Evolutionary conservation across 805 yeast genomes (phyloP).

Genomic region (Candida quercuum): DNA sequence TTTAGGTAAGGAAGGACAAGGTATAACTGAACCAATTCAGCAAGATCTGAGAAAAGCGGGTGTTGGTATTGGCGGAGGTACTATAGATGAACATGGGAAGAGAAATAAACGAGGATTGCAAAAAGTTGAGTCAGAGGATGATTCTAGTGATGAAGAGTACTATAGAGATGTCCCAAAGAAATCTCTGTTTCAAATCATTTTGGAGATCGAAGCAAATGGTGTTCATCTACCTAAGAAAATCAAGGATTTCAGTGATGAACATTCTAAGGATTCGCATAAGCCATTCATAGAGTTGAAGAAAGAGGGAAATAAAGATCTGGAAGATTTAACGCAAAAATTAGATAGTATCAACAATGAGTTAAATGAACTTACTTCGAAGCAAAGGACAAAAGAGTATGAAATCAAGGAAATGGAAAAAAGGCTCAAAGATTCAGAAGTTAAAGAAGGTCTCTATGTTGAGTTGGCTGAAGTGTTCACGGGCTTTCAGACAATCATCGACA

Average conservation of each 20-base stretch:
- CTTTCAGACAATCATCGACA: neutral
- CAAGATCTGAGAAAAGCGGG: slow-evolving; percentile 54
- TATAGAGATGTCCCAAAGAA: slow-evolving; percentile 22
- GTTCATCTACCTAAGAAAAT: slow-evolving; percentile 14
- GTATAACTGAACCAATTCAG: slow-evolving; percentile 78
- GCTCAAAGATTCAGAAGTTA: slow-evolving; percentile 5
- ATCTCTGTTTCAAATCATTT: slow-evolving; percentile 19
- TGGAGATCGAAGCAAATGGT: slow-evolving; percentile 18
- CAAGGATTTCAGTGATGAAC: slow-evolving; percentile 15
- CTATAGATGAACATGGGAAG: slow-evolving; percentile 14
- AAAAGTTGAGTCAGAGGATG: slow-evolving; percentile 12
- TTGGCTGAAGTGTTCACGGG: neutral
- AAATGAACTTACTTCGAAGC: slow-evolving; percentile 7
- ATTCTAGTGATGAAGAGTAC: slow-evolving; percentile 20
- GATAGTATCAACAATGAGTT: slow-evolving; percentile 13
- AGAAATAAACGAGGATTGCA: slow-evolving; percentile 1
- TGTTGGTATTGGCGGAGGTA: slow-evolving; percentile 67
- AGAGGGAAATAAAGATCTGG: slow-evolving; percentile 24
- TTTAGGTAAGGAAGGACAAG: slow-evolving; percentile 66
- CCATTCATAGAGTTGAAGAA: slow-evolving; percentile 33
- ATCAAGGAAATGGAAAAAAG: no score
- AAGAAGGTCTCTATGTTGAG: neutral
- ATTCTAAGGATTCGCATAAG: slow-evolving; percentile 26
- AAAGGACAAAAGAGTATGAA: slow-evolving; percentile 12
- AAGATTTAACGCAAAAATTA: slow-evolving; percentile 10